phyloP scores from a whole-genome alignment of 1,284 basidiomycete genomes.

The Fomitopsis schrenkii region DNA sequence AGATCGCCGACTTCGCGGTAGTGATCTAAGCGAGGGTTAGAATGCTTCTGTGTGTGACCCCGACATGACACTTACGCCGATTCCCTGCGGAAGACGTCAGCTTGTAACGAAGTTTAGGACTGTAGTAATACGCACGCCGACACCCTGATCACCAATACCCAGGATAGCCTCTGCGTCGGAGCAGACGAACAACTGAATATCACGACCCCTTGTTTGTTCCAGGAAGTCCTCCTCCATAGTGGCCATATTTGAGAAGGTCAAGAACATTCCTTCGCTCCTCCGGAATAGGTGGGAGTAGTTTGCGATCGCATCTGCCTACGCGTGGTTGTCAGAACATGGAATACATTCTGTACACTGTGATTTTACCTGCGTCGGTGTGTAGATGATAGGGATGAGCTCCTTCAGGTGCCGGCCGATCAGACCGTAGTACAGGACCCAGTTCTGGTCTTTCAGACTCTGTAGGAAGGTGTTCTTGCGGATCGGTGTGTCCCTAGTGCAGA shows the following conservation, averaged over 20 bases:
- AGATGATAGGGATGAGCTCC: conserved; percentile 77
- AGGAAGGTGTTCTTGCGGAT: conserved; percentile 70
- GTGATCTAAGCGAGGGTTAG: conserved; percentile 55
- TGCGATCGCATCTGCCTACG: conserved; percentile 71
- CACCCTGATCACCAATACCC: conserved; percentile 77
- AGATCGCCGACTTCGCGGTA: conserved; percentile 82
- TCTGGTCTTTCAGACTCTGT: conserved; percentile 71
- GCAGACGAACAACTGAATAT: conserved; percentile 74
- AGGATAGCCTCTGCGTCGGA: conserved; percentile 87
- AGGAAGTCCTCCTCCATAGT: conserved; percentile 75
- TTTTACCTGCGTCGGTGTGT: conserved; percentile 64
- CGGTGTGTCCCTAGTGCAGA: conserved; percentile 41
- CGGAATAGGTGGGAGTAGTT: conserved; percentile 82
- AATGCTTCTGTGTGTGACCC: background rate
- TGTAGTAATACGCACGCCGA: conserved; percentile 42
- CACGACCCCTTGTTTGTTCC: conserved; percentile 54
- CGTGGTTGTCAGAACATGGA: background rate
- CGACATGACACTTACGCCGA: conserved; percentile 33
- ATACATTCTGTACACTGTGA: too few relatives aligned
- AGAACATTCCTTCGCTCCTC: conserved; percentile 65
- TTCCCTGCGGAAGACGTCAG: conserved; percentile 31
- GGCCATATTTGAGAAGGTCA: conserved; percentile 48
- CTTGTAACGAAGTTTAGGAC: background rate
- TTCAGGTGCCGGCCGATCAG: conserved; percentile 63
- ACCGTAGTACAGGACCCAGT: conserved; percentile 72